phyloP scores from a whole-genome alignment of 208 protist genomes.

The Wallacemonas sp. region DNA sequence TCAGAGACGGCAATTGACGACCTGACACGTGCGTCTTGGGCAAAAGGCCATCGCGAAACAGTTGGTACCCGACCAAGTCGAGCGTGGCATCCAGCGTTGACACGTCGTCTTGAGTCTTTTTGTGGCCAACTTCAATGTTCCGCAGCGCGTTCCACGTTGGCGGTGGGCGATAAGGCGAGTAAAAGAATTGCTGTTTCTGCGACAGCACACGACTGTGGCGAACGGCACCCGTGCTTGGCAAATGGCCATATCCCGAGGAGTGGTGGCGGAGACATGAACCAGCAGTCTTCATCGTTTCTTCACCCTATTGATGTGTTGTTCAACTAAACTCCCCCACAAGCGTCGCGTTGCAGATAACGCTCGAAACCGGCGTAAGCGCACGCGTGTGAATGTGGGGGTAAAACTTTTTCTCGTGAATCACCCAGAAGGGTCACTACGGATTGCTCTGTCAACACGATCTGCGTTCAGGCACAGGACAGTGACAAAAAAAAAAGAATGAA shows the following conservation, averaged over 20 bases:
- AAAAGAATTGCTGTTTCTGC: slow-evolving; percentile 23
- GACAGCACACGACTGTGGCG: slow-evolving; percentile 19
- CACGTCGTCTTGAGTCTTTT: slow-evolving; percentile 63
- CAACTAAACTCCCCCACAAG: no score
- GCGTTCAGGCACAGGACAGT: no score
- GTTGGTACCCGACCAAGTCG: slow-evolving; percentile 83
- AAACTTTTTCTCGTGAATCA: no score
- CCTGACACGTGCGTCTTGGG: slow-evolving; percentile 43
- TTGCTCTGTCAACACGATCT: not conserved
- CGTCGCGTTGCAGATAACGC: no score
- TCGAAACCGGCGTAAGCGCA: no score
- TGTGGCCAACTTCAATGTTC: slow-evolving; percentile 53
- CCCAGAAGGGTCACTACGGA: no score
- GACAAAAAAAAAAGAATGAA: not conserved
- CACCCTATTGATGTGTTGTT: no score
- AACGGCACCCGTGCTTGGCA: slow-evolving; percentile 18
- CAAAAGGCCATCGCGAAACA: slow-evolving; percentile 82
- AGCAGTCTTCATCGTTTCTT: no score
- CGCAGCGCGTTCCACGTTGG: slow-evolving; percentile 75
- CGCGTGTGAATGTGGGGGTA: no score
- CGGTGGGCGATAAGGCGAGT: slow-evolving; percentile 32
- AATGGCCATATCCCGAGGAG: not conserved
- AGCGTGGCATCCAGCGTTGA: slow-evolving; percentile 82
- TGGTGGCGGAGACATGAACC: no score
- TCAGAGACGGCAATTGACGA: slow-evolving; percentile 16